Percentiles rank a stretch among this genome's conserved stretches.
Evolutionary conservation across 1,284 basidiomycete species (phyloP).

Genomic region (Ustilago nuda): DNA sequence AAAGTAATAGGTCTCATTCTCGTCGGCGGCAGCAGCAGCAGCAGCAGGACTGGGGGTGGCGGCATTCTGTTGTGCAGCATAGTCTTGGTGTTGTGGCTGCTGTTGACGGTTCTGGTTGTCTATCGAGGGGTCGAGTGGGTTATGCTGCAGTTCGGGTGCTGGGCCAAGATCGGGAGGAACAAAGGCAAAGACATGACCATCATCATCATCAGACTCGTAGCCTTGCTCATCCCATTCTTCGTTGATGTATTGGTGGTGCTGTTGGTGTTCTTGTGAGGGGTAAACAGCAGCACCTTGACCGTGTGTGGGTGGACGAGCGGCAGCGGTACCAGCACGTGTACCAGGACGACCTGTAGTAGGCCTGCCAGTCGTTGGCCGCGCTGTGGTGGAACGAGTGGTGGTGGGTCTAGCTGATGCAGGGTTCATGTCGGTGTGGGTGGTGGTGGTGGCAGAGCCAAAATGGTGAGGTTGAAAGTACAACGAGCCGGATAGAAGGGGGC

Average conservation of each 20-base stretch:
- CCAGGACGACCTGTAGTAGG: conserved; percentile 46
- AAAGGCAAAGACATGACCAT: conserved; percentile 68
- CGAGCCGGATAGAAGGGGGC: background rate
- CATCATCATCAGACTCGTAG: conserved; percentile 63
- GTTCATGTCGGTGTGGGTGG: conserved; percentile 17
- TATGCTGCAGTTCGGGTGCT: conserved; percentile 43
- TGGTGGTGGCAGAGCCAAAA: background rate
- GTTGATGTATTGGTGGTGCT: conserved; percentile 28
- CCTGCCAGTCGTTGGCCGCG: conserved; percentile 36
- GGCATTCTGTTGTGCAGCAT: conserved; percentile 13
- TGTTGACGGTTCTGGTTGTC: conserved; percentile 45
- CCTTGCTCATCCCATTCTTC: conserved; percentile 60
- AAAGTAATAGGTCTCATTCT: conserved; percentile 61
- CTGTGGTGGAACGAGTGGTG: conserved; percentile 42
- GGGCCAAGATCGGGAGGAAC: conserved; percentile 57
- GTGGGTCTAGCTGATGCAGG: conserved; percentile 36
- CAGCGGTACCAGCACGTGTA: conserved; percentile 38
- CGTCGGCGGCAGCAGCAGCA: conserved; percentile 15
- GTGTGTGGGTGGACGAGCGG: conserved; percentile 32
- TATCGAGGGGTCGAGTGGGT: conserved; percentile 52
- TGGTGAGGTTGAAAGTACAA: background rate
- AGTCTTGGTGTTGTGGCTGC: conserved; percentile 3
- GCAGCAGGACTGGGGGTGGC: background rate
- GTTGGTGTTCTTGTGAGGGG: conserved; percentile 12
- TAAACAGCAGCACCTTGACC: conserved; percentile 32